Conservation (phyloP, 352 stramenopile genomes). For the Phytopythium oedochilum region DNA sequence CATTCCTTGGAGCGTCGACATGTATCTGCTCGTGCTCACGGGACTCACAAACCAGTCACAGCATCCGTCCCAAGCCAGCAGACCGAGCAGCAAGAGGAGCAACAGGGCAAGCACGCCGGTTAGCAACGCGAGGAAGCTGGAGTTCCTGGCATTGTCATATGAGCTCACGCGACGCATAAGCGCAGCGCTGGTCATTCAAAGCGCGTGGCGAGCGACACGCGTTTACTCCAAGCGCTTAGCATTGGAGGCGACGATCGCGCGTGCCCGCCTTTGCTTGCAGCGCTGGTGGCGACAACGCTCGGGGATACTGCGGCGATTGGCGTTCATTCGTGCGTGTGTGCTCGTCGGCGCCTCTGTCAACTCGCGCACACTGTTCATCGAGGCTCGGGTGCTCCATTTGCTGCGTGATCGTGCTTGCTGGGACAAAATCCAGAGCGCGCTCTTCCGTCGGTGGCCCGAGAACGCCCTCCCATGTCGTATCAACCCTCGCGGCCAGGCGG, state of each 20-base stretch:
- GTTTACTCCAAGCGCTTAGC: slow-evolving; percentile 33
- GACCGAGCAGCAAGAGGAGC: background rate
- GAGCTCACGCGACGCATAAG: slow-evolving; percentile 40
- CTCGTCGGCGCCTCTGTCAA: slow-evolving; percentile 50
- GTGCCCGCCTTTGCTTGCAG: slow-evolving; percentile 57
- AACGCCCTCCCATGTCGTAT: slow-evolving; percentile 46
- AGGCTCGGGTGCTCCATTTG: slow-evolving; percentile 40
- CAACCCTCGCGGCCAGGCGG: slow-evolving; percentile 22
- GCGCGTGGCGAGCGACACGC: slow-evolving; percentile 36
- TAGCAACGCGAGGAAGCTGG: background rate
- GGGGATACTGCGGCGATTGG: slow-evolving; percentile 39
- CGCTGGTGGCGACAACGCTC: slow-evolving; percentile 61
- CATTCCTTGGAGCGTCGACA: slow-evolving; percentile 72
- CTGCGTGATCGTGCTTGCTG: slow-evolving; percentile 30
- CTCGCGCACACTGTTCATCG: slow-evolving; percentile 64
- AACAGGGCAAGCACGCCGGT: background rate
- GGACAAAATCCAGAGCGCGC: slow-evolving; percentile 17
- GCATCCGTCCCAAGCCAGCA: background rate
- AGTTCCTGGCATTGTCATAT: slow-evolving; percentile 52
- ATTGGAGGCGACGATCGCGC: slow-evolving; percentile 45
- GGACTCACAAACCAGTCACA: slow-evolving; percentile 12
- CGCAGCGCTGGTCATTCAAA: slow-evolving; percentile 48
- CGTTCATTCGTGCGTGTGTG: slow-evolving; percentile 43
- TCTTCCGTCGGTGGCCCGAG: slow-evolving; percentile 36
- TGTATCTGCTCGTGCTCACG: slow-evolving; percentile 63